phyloP scores from a whole-genome alignment of 2,329 filamentous ascomycete species.

The Fonsecaea pugnacius region DNA sequence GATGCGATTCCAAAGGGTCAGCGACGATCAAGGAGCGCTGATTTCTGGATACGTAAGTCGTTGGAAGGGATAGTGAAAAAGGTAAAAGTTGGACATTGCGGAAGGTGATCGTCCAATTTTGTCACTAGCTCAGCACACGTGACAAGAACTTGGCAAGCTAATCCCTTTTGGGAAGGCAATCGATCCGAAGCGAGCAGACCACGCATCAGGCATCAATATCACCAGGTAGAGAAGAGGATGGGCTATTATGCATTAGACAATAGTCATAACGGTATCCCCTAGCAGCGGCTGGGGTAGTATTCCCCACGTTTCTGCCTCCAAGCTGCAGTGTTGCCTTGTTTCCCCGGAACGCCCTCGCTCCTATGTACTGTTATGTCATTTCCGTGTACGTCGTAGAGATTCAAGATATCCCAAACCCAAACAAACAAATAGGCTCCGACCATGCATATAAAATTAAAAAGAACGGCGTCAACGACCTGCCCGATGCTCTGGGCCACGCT shows the following conservation, averaged over 20 bases:
- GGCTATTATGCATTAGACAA: not conserved
- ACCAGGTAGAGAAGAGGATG: not conserved
- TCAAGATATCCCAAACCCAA: not conserved
- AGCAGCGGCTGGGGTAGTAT: not conserved
- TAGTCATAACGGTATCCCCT: not conserved
- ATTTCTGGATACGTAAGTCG: slow-evolving; percentile 1
- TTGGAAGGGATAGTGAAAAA: slow-evolving; percentile 19
- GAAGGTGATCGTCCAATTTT: slow-evolving; percentile 9
- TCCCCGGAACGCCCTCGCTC: not conserved
- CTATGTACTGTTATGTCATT: not conserved
- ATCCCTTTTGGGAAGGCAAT: not conserved
- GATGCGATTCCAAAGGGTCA: slow-evolving; percentile 1
- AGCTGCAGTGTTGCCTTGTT: not conserved
- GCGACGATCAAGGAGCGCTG: slow-evolving; percentile 5
- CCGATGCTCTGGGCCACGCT: not conserved
- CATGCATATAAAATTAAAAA: not conserved
- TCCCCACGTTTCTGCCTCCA: not conserved
- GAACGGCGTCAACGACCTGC: not conserved
- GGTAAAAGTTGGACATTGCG: slow-evolving; percentile 8
- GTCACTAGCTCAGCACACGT: slow-evolving; percentile 21
- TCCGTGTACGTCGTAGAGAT: not conserved
- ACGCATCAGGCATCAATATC: not conserved
- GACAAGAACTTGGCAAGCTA: slow-evolving; percentile 5
- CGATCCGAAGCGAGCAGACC: not conserved
- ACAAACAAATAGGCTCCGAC: not conserved